Conservation (phyloP, 768 basidiomycete genomes). For the Termitomyces sp. region DNA sequence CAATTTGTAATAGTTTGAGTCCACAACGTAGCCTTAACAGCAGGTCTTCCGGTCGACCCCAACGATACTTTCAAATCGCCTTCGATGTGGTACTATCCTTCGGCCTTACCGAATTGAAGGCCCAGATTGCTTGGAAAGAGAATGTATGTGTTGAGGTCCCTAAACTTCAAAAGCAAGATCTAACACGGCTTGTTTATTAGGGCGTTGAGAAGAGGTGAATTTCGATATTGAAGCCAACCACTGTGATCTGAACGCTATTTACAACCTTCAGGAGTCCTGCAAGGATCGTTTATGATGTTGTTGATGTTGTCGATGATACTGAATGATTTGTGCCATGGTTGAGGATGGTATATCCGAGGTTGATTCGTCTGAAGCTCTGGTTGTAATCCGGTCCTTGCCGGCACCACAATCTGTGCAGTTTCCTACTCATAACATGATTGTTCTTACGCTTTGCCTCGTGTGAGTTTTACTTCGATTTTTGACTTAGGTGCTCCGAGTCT, state of each 20-base stretch:
- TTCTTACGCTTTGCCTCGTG: too few species aligned
- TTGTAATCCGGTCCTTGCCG: background rate
- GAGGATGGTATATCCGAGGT: background rate
- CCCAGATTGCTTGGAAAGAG: conserved; percentile 43
- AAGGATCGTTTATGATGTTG: background rate
- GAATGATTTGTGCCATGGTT: background rate
- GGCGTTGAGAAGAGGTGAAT: background rate
- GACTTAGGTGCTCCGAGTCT: background rate
- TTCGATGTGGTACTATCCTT: conserved; percentile 46
- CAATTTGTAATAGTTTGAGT: background rate
- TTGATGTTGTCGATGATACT: background rate
- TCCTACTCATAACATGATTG: background rate
- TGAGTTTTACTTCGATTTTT: background rate
- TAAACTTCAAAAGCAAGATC: background rate
- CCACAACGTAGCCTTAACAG: conserved; percentile 1
- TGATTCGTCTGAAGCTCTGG: background rate
- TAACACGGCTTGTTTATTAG: background rate
- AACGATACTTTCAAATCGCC: conserved; percentile 27
- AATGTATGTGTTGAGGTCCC: background rate
- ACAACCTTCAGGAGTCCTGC: background rate
- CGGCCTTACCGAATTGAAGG: conserved; percentile 51
- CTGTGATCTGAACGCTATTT: background rate
- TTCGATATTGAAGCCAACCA: background rate
- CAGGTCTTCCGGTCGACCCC: background rate
- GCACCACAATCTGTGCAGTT: background rate